Conservation (phyloP, 352 stramenopile species). For the Phytophthora sp. region DNA sequence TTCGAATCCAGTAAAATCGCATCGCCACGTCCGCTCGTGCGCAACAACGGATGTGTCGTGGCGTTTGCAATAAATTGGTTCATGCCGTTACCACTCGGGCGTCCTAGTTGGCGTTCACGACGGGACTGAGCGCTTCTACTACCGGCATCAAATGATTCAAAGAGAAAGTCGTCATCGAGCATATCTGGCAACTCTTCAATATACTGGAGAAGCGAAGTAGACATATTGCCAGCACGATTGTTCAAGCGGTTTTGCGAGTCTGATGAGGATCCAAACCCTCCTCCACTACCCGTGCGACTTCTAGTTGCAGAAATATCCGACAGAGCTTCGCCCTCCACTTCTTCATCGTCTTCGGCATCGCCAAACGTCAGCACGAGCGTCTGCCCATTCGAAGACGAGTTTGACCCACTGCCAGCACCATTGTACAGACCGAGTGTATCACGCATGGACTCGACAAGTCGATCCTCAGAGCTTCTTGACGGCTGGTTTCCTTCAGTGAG, state of each 20-base stretch:
- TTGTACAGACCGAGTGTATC: slow-evolving; percentile 43
- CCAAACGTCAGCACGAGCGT: slow-evolving; percentile 54
- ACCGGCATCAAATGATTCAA: slow-evolving; percentile 60
- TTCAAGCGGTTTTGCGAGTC: slow-evolving; percentile 24
- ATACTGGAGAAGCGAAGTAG: slow-evolving; percentile 55
- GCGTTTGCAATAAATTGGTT: slow-evolving; percentile 22
- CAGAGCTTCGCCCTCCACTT: slow-evolving; percentile 16
- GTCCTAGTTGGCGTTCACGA: slow-evolving; percentile 40
- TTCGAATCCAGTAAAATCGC: slow-evolving; percentile 36
- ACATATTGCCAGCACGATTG: slow-evolving; percentile 19
- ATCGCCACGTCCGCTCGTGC: slow-evolving; percentile 46
- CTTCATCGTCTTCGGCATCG: slow-evolving; percentile 37
- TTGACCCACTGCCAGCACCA: slow-evolving; percentile 11
- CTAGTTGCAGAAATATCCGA: background rate
- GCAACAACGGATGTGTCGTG: slow-evolving; percentile 51
- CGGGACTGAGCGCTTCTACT: slow-evolving; percentile 41
- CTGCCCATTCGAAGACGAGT: slow-evolving; percentile 30
- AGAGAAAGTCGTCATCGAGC: slow-evolving; percentile 60
- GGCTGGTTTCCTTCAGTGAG: slow-evolving; percentile 17
- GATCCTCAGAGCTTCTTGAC: slow-evolving; percentile 32
- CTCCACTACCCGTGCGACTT: slow-evolving; percentile 17
- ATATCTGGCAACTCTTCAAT: slow-evolving; percentile 66
- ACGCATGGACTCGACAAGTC: slow-evolving; percentile 48
- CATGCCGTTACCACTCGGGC: slow-evolving; percentile 11
- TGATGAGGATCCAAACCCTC: slow-evolving; percentile 4